Percentiles rank a stretch among this genome's conserved stretches.
Conservation (phyloP, 148 eudicot species). For the Rhododendron williamsianum region DNA sequence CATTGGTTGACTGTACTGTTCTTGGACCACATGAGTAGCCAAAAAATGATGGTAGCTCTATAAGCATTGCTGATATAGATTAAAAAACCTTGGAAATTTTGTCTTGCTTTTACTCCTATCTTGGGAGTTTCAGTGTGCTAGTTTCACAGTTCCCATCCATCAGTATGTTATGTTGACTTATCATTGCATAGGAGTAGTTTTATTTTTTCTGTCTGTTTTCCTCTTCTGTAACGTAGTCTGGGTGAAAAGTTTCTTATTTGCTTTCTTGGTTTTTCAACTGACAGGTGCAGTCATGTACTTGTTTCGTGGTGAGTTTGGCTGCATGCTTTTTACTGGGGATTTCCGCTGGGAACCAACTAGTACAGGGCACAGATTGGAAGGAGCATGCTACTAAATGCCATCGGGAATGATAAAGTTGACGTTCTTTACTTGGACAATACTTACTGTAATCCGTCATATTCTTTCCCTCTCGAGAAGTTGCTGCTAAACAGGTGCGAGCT, state of each 20-base stretch:
- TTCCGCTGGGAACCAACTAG: constrained; percentile 75
- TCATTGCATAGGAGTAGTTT: background rate
- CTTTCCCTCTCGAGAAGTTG: constrained; percentile 67
- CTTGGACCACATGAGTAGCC: background rate
- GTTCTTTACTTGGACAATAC: constrained; percentile 74
- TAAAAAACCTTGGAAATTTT: background rate
- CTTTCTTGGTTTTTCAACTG: background rate
- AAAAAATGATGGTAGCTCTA: background rate
- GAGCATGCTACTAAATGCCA: constrained; percentile 53
- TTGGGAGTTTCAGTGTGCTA: background rate
- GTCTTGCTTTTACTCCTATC: background rate
- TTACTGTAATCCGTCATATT: constrained; percentile 63
- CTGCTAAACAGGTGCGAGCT: constrained; percentile 57
- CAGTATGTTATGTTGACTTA: background rate
- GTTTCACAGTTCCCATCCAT: background rate
- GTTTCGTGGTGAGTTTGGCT: constrained; percentile 76
- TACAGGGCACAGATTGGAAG: constrained; percentile 42
- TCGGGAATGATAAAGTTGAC: constrained; percentile 45
- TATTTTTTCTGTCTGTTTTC: background rate
- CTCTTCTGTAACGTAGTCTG: background rate
- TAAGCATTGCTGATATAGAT: background rate
- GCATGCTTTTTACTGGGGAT: constrained; percentile 78
- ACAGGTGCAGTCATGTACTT: constrained; percentile 85
- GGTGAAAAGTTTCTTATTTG: background rate
- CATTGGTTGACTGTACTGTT: background rate